phyloP scores from a whole-genome alignment of 768 basidiomycete species.

The Pleurotus tuoliensis region DNA sequence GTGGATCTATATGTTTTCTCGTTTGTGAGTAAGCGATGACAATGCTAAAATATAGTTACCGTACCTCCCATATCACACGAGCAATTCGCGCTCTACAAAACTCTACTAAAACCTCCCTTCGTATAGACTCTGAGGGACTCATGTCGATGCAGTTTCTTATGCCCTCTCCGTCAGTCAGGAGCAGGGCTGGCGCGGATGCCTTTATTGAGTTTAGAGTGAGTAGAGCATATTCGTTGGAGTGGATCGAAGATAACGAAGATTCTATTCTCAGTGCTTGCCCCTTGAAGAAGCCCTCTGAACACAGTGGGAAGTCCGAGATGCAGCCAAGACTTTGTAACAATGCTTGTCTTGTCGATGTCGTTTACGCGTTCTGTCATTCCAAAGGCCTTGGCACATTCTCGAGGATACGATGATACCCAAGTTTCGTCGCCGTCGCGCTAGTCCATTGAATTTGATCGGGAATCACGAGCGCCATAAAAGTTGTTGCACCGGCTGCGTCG shows the following conservation, averaged over 20 bases:
- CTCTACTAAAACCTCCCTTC: constrained; percentile 84
- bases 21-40: background rate
- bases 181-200: constrained; percentile 41
- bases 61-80: constrained; percentile 70
- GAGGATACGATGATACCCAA: background rate
- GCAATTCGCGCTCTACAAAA: constrained; percentile 73
- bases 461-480: constrained; percentile 5
- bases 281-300: constrained; percentile 28
- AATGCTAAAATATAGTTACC: constrained; percentile 57
- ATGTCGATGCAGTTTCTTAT: constrained; percentile 91
- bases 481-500: constrained; percentile 4
- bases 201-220: constrained; percentile 89
- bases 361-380: background rate
- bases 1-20: constrained; percentile 9
- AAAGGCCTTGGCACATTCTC: background rate
- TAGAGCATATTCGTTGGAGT: constrained; percentile 11
- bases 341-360: constrained; percentile 7
- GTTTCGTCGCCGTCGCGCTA: constrained; percentile 7
- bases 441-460: background rate
- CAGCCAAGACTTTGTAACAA: constrained; percentile 5
- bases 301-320: constrained; percentile 7
- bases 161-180: constrained; percentile 46
- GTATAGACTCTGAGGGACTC: constrained; percentile 79
- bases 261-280: constrained; percentile 34
- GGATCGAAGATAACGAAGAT: background rate